Percentiles rank a stretch among this genome's conserved stretches.
phyloP scores from a whole-genome alignment of 148 eudicot species.

The Drosera capensis region DNA sequence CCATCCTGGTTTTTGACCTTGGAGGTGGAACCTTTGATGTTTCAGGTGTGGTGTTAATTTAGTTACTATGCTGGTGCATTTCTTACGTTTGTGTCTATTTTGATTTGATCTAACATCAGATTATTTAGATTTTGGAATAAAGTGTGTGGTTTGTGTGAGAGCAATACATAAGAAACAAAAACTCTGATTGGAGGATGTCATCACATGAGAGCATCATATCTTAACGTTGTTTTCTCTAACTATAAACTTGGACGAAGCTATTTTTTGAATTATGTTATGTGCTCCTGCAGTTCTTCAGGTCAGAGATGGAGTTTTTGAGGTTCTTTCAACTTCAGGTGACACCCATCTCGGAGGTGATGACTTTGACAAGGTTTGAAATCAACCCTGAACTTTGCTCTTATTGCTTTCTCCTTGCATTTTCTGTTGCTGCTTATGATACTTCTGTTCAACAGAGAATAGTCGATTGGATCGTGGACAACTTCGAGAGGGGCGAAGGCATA shows the following conservation, averaged over 20 bases:
- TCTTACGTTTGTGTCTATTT: background rate
- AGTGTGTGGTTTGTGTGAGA: background rate
- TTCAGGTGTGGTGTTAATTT: background rate
- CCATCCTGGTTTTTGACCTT: background rate
- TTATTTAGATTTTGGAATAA: background rate
- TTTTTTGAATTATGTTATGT: background rate
- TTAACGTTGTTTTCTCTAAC: too few relatives aligned
- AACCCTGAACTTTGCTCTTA: background rate
- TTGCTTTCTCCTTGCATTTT: background rate
- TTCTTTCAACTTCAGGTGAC: slow-evolving; percentile 1
- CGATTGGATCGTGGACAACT: slow-evolving; percentile 28
- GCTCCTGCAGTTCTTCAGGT: background rate
- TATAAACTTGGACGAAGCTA: too few relatives aligned
- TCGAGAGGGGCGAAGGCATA: slow-evolving; percentile 26
- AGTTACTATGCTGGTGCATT: background rate
- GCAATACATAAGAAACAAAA: background rate
- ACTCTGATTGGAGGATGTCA: background rate
- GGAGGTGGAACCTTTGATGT: background rate
- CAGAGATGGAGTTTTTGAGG: slow-evolving; percentile 1
- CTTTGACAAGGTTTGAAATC: background rate
- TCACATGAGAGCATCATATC: background rate
- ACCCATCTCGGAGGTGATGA: background rate
- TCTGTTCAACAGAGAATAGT: slow-evolving; percentile 18
- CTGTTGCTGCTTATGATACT: background rate
- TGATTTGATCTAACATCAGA: background rate